Base-by-base conservation (phyloP, 148 eudicot genomes). In the Cornus florida region DNA sequence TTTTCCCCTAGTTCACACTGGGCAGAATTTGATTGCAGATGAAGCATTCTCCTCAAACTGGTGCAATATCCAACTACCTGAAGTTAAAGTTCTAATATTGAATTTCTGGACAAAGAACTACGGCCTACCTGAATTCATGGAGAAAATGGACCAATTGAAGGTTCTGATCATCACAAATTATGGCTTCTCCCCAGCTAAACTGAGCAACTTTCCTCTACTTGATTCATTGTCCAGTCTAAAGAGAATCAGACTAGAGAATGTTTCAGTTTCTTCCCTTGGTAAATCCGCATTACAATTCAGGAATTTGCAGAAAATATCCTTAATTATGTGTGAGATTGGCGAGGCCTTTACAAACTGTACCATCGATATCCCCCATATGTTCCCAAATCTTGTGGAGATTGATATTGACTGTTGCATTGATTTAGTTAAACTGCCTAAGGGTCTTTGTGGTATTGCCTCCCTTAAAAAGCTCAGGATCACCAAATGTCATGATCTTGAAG, bases 361-460 rank as follows among this genome's bases (percentile, higher is more conserved):
- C 14, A 35, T 35, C 7, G 69, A 75, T 14, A 35, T 59, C 13
- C 16, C 67, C 56, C 66, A 35, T 7, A 14, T 75, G 48, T 60
- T 64, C 53, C 77, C 69, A 24, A 75, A 41, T 7, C 77, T 75
- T 32, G 17, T 62, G 43, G 77, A 75, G 24, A 33, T 75, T 75
- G 77, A 75, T 24, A 59, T 75, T 4, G 77, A 75, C 67, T 75
- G 67, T 17, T 75, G 77, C 48, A 28, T 59, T 16, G 77, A 75
- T 64, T 38, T 75, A 38, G 31, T 60, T 11, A 22, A 59, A 75
- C 62, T 75, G 14, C 69, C 67, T 2, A 56, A 10, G 11, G 38
- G 66, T 19, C 17, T 75, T 28, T 75, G 77, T 62, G 38, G 12
- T 23, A 38, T 64, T 62, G 48, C 24, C 50, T 13, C 22, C 39